Evolutionary conservation across 2,329 filamentous ascomycete species (phyloP), one percentile per base, ranked within the genome.

Genomic region (Ophiostoma populinum): DNA sequence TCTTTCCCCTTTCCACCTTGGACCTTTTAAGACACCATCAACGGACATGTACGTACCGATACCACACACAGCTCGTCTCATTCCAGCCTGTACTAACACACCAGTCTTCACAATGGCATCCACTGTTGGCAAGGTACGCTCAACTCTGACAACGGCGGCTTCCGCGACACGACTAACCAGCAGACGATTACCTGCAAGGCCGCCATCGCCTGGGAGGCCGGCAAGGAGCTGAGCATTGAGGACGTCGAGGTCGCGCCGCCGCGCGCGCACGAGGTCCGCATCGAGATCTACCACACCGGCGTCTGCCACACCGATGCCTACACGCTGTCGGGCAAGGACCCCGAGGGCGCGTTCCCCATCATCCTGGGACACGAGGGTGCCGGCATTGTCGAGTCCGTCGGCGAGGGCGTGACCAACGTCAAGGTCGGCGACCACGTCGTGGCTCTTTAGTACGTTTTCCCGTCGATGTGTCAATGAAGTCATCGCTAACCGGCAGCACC

Each of bases 291-390:
- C 67, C 92, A 94, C 67, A 98, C 90, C 36, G 90, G 90, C 60
- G 90, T 98, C 55, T 98, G 90, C 67, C 90, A 98, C 65, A 98
- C 87, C 55, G 83, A 92, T 67, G 83, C 90, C 51, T 94, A 92
- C 69, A 92, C 82, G 37, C 72, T 92, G 43, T 92, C 82, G 36
- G 90, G 90, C 45, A 95, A 94, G 65, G 90, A 98, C 52, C 87
- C 90, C 36, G 90, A 98, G 63, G 90, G 83, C 51, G 83, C 79
- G 42, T 92, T 92, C 65, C 83, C 83, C 48, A 75, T 92, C 46
- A 71, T 92, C 47, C 72, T 92, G 35, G 83, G 85, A 48, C 83
- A 92, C 58, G 83, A 93, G 61, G 83, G 83, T 56, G 85, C 85
- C 42, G 85, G 85, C 57, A 74, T 92, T 48, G 83, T 92, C 49